Base-by-base conservation (phyloP, 164 flowering plant genomes). In the Brasenia schreberi region DNA sequence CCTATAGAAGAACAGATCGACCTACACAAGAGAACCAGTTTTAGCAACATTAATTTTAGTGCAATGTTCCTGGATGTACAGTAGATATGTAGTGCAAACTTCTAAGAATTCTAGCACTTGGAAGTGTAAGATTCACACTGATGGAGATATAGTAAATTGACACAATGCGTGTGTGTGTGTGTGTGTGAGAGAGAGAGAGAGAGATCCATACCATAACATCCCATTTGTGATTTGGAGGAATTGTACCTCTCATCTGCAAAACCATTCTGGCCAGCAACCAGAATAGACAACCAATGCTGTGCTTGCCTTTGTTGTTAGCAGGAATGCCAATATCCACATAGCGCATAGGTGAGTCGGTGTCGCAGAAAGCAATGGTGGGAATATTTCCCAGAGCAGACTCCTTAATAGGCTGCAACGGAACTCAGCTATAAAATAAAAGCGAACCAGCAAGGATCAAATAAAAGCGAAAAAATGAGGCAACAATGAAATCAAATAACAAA, bases 211-310 rank as follows among this genome's bases (percentile, higher is more conserved):
- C 86, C 86, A 83, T 83, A 6, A 81, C 86, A 68, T 83, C 86
- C 86, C 97, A 90, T 66, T 90, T 87, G 33, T 76, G 86, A 9
- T 88, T 89, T 12, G 86, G 88, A 59, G 72, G 81, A 71, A 90
- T 83, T 10, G 81, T 81, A 67, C 90, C 90, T 6, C 96, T 83
- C 97, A 89, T 92, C 73, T 87, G 90, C 63, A 85, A 75, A 70
- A 89, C 96, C 97, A 89, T 89, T 70, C 97, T 78, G 6, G 91
- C 93, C 65, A 91, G 65, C 63, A 91, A 74, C 96, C 96, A 91
- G 68, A 87, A 91, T n/a, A 91, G 79, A 56, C 93, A 87, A 4
- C 93, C 96, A 59, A 89, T 89, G 75, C 92, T 87, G 77, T 91
- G 85, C 64, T 87, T 91, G 1, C 97, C 97, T 77, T 91, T 91